Evolutionary conservation across 306 rosid genomes (phyloP).

Genomic region (Ammopiptanthus mongolicus): DNA sequence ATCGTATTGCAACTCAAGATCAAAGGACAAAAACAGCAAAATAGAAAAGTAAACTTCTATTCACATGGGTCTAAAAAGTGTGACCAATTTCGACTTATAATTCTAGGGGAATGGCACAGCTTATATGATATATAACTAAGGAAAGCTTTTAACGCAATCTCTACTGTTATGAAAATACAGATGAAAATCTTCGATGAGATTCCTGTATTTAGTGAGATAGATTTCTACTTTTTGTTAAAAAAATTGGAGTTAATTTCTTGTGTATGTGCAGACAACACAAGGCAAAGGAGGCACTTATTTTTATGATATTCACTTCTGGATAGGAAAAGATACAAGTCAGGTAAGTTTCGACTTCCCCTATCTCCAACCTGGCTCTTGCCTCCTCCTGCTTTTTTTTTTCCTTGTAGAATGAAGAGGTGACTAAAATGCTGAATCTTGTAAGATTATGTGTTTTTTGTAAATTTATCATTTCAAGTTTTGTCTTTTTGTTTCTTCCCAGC

Average conservation of each 20-base stretch:
- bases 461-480: background rate
- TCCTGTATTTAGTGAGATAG: background rate
- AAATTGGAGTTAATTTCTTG: conserved; percentile 10
- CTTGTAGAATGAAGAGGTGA: background rate
- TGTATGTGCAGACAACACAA: conserved; percentile 72
- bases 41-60: conserved; percentile 4
- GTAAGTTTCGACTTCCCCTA: conserved; percentile 36
- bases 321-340: conserved; percentile 99
- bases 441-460: background rate
- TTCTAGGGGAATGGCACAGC: background rate
- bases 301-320: conserved; percentile 93
- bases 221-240: background rate
- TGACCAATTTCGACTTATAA: conserved; percentile 4
- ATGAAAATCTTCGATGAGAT: background rate
- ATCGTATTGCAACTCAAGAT: background rate
- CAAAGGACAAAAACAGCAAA: background rate
- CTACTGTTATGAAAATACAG: background rate
- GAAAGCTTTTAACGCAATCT: too few species aligned
- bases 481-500: background rate
- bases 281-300: conserved; percentile 84
- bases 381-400: background rate
- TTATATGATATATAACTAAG: too few species aligned
- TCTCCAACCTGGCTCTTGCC: conserved; percentile 16
- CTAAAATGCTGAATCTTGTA: conserved; percentile 10
- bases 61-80: background rate